Percentiles rank a stretch among this genome's conserved stretches.
These are phyloP conservation scores for Aspergillus oerlinghausenensis DNA, from an alignment of 2,329 filamentous ascomycete genomes.

Conservation along the genomic window DNA sequence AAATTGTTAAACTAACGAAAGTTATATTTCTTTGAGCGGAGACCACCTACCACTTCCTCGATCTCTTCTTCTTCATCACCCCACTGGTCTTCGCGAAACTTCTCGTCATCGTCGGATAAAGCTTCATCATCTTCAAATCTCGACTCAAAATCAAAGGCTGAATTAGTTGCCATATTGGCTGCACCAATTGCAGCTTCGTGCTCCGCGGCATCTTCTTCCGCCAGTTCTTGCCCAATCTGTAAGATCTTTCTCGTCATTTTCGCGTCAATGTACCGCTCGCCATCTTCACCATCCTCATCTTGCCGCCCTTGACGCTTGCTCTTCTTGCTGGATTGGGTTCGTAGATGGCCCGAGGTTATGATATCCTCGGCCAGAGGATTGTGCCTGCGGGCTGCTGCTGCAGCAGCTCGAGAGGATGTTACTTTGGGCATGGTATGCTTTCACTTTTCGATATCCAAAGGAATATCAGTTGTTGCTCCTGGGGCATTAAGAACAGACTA, in stretches of 20 bases:
- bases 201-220: constrained; percentile 69
- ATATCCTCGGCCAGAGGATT: constrained; percentile 91
- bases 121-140: constrained; percentile 58
- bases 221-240: constrained; percentile 81
- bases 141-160: constrained; percentile 75
- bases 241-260: constrained; percentile 86
- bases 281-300: constrained; percentile 54
- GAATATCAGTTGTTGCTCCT: neutral
- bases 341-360: constrained; percentile 62
- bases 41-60: constrained; percentile 37
- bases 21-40: neutral
- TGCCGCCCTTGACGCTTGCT: constrained; percentile 57
- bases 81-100: constrained; percentile 61
- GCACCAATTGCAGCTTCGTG: constrained; percentile 30
- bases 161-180: constrained; percentile 47
- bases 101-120: constrained; percentile 49
- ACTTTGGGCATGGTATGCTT: constrained; percentile 70
- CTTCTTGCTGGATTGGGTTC: constrained; percentile 69
- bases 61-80: constrained; percentile 74
- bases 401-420: constrained; percentile 51
- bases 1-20: neutral
- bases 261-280: constrained; percentile 74
- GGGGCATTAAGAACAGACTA: neutral
- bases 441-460: neutral
- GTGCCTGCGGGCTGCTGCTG: constrained; percentile 64